Evolutionary conservation across 140 eudicot genomes (phyloP).

Genomic region (Ambrosia hybrid): DNA sequence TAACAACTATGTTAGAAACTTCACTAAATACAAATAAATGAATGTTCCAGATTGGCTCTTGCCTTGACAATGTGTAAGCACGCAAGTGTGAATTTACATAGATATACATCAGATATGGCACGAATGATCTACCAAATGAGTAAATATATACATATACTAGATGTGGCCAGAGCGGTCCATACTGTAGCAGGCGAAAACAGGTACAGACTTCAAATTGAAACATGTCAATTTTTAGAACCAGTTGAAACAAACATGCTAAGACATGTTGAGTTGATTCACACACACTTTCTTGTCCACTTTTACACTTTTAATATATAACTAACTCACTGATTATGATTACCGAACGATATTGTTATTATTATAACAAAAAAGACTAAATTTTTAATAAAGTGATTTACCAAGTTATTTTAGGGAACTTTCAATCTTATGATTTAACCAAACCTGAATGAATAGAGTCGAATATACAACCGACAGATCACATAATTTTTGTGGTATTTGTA

Average conservation of each 20-base stretch:
- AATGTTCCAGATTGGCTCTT: too few species aligned
- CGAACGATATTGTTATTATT: neutral
- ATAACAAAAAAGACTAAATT: neutral
- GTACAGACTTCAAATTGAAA: neutral
- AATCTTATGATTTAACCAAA: neutral
- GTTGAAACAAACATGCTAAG: neutral
- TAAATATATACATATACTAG: neutral
- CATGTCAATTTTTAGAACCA: too few species aligned
- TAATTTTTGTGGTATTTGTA: too few species aligned
- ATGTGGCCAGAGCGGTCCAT: neutral
- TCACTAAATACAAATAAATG: too few species aligned
- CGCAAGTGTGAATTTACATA: too few species aligned
- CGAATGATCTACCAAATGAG: neutral
- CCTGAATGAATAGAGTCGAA: neutral
- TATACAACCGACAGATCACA: too few species aligned
- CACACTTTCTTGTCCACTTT: constrained; percentile 3
- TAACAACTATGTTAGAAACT: too few species aligned
- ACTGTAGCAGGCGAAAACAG: neutral
- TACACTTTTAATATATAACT: neutral
- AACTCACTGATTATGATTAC: neutral
- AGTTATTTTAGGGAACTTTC: too few species aligned
- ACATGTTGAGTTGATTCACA: neutral
- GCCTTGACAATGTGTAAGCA: too few species aligned
- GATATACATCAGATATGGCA: neutral
- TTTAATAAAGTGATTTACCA: neutral